Evolutionary conservation across 768 basidiomycete genomes (phyloP).

Genomic region (Phaeotremella fagi): DNA sequence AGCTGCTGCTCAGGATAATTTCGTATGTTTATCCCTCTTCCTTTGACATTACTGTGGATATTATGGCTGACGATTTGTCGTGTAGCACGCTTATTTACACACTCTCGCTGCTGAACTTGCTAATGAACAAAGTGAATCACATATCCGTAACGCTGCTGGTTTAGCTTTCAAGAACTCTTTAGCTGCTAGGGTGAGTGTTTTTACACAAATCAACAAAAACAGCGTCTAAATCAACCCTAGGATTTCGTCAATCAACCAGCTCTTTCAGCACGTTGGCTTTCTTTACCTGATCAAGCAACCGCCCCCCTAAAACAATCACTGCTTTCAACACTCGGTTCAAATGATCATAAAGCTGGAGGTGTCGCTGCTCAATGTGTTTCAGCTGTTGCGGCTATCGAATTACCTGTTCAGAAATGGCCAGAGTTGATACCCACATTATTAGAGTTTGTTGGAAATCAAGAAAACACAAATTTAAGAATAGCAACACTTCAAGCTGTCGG

Average conservation of each 20-base stretch:
- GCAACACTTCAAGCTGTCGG: conserved; percentile 92
- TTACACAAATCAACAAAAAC: not conserved
- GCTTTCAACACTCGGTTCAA: conserved; percentile 73
- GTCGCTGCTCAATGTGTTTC: conserved; percentile 91
- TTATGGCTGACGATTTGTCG: conserved; percentile 5
- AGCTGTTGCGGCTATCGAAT: conserved; percentile 88
- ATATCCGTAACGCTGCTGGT: conserved; percentile 91
- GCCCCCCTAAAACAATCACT: conserved; percentile 81
- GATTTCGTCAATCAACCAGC: conserved; percentile 70
- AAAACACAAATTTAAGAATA: conserved; percentile 62
- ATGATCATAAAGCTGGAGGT: conserved; percentile 65
- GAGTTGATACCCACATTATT: conserved; percentile 84
- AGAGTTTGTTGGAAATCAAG: conserved; percentile 72
- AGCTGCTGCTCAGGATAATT: conserved; percentile 78
- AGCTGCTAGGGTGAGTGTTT: conserved; percentile 69
- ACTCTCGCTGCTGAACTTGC: conserved; percentile 81
- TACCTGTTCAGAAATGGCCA: conserved; percentile 81
- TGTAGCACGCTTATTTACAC: conserved; percentile 82
- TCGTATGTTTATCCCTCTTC: conserved; percentile 56
- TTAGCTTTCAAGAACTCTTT: conserved; percentile 94
- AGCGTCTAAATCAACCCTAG: conserved; percentile 50
- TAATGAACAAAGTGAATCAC: conserved; percentile 63
- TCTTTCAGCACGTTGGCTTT: conserved; percentile 74
- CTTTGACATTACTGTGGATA: conserved; percentile 11
- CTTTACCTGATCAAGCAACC: conserved; percentile 63